Evolutionary conservation across 129 eudicot genomes (phyloP).

Genomic region (Flaveria brownii): DNA sequence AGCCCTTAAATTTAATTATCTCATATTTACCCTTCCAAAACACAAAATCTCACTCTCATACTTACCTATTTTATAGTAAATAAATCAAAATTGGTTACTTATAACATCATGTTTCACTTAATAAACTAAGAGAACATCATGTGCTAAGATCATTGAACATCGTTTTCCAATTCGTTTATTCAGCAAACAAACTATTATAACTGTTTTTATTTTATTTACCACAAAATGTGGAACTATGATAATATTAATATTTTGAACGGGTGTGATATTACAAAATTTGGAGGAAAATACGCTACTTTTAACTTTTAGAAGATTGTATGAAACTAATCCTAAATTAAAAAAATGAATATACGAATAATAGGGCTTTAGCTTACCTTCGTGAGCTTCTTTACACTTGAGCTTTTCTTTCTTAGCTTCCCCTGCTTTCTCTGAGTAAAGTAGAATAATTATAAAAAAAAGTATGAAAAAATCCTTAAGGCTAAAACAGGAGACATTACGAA

Average conservation of each 20-base stretch:
- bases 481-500: constrained; percentile 6
- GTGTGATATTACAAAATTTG: neutral
- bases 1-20: neutral
- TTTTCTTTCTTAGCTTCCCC: constrained; percentile 42
- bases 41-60: neutral
- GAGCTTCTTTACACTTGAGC: constrained; percentile 33
- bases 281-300: neutral
- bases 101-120: neutral
- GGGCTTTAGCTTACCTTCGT: constrained; percentile 17
- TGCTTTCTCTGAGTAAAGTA: constrained; percentile 23
- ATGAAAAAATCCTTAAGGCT: neutral
- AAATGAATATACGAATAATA: neutral
- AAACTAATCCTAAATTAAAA: neutral
- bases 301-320: neutral
- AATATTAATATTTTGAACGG: neutral
- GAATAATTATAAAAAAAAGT: constrained; percentile 2
- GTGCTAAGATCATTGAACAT: neutral
- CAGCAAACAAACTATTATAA: neutral
- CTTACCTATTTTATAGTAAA: neutral
- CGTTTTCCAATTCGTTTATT: neutral
- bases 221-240: neutral
- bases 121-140: neutral
- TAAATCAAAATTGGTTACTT: neutral
- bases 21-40: neutral
- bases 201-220: no score